A percentile compares a stretch with the other conserved stretches of the same genome.
Conservation (phyloP, 192 early-diverging fungal species). For the Podila epigama region DNA sequence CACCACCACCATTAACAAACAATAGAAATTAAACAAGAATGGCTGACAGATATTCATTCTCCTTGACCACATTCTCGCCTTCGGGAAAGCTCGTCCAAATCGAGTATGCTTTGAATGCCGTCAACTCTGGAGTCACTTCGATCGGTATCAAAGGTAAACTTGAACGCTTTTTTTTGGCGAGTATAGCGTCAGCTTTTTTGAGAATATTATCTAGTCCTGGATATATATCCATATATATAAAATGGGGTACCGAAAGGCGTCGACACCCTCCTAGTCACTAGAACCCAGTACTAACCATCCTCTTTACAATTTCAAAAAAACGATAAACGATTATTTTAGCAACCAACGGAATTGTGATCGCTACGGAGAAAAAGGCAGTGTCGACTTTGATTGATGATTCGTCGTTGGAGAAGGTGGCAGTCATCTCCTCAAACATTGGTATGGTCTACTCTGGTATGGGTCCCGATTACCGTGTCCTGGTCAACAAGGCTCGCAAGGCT, state of each 20-base stretch:
- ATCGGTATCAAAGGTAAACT: conserved; percentile 51
- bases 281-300: neutral
- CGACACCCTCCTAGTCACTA: neutral
- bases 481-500: conserved; percentile 94
- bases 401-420: conserved; percentile 89
- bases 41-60: conserved; percentile 71
- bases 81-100: conserved; percentile 99
- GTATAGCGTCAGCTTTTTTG: too few relatives aligned
- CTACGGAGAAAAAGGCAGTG: conserved; percentile 95
- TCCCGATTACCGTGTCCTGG: conserved; percentile 95
- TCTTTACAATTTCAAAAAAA: neutral
- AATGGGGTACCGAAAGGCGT: too few relatives aligned
- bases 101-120: conserved; percentile 96
- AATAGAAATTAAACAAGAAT: conserved; percentile 10
- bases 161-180: too few relatives aligned
- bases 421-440: conserved; percentile 92
- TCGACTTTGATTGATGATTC: conserved; percentile 94
- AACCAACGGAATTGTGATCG: conserved; percentile 96
- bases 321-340: too few relatives aligned
- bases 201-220: neutral
- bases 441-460: conserved; percentile 99
- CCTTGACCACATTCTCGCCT: conserved; percentile 98
- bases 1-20: neutral
- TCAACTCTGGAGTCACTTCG: conserved; percentile 56
- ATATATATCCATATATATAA: neutral